Base-by-base conservation (phyloP, 108 stramenopile species). In the Fragilariopsis cylindrus region DNA sequence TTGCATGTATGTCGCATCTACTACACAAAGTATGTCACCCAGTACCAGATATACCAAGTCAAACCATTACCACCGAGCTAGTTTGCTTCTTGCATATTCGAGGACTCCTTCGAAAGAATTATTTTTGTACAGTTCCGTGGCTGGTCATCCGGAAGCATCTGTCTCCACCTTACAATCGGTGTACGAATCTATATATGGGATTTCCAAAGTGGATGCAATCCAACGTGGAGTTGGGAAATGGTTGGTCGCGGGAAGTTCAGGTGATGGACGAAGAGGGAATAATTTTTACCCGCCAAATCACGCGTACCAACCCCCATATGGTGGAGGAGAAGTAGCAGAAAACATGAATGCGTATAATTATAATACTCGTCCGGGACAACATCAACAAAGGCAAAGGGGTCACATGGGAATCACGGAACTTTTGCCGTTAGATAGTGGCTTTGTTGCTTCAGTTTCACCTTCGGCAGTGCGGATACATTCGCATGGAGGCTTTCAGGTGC, bases 141-240 rank as follows among this genome's bases (percentile, higher is more conserved):
- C 85, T n/a, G 92, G 86, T 9, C 92, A 93, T 76, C 89, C 92
- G 9, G 87, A 93, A 52, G 92, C 84, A 6, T 70, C 86, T 7
- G 6, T 62, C 1, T 57, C 53, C 8, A 81, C 75, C 11, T 68
- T 90, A n/a, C 70, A 82, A 41, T 13, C 54, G 13, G 60, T 93
- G 11, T 87, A 89, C 68, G 63, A 71, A 56, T 72, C 56, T 21
- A 71, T 91, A 21, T 90, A 76, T 74, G 88, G 85, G 7, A 76
- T 86, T 55, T 60, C 77, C 40, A 75, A 56, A 50, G 67, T 68
- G 2, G 49, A n/a, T 21, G 30, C 30, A 30, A 1, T 30, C 30
- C 30, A 30, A 1, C 30, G 30, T 30, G 30, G 30, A 30, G 30
- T 30, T 30, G 52, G 52, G 15, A 53, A 53, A 15, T n/a, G 15